Evolutionary conservation across 441 rosid species (phyloP).

Genomic region (Isatis lusitanica): DNA sequence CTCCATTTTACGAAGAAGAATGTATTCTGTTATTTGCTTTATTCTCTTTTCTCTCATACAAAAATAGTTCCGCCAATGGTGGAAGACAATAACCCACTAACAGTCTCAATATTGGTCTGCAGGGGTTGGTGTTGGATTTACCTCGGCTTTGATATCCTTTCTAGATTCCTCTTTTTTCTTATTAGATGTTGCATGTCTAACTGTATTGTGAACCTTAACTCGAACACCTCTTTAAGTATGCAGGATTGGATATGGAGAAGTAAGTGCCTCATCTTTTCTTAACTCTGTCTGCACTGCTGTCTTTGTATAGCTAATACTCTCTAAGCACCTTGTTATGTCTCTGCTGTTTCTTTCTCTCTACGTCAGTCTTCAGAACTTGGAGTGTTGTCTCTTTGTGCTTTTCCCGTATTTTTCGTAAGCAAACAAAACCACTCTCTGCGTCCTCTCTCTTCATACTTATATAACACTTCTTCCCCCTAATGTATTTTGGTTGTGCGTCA

Average conservation of each 20-base stretch:
- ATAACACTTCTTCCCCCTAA: neutral
- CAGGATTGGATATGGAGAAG: conserved; percentile 94
- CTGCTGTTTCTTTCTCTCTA: conserved; percentile 19
- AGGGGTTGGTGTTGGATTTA: conserved; percentile 98
- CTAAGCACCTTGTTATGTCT: conserved; percentile 8
- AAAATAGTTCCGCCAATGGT: neutral
- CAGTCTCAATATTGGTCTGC: conserved; percentile 31
- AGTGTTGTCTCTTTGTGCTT: conserved; percentile 96
- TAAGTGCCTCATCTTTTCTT: conserved; percentile 42
- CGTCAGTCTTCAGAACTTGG: conserved; percentile 93
- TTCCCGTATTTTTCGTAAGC: conserved; percentile 98
- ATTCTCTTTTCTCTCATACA: neutral
- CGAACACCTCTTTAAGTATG: conserved; percentile 95
- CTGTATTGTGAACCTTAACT: conserved; percentile 67
- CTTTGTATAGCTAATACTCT: neutral
- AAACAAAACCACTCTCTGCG: conserved; percentile 10
- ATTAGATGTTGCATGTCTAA: conserved; percentile 8
- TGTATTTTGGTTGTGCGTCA: conserved; percentile 28
- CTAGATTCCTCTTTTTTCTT: conserved; percentile 2
- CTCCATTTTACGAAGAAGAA: conserved; percentile 9
- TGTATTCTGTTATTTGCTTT: neutral
- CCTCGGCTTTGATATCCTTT: conserved; percentile 94
- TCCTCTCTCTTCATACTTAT: conserved; percentile 22
- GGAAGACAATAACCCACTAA: neutral
- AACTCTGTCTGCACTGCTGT: conserved; percentile 5